Conservation (phyloP, 345 rosid species). For the Tarenaya hassleriana region DNA sequence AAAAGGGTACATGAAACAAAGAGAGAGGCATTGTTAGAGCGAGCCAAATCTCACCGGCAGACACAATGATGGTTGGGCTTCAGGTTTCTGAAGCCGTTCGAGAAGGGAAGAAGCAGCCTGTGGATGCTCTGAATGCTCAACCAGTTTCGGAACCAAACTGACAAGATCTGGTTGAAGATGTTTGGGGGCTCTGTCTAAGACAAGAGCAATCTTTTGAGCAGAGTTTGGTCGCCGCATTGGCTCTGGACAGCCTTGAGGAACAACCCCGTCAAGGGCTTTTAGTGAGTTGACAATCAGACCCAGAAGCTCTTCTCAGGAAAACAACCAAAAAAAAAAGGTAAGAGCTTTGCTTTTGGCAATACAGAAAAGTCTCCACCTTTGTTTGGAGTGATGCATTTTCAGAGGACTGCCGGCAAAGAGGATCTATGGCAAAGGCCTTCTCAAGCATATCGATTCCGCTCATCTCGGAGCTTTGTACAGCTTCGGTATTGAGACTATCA, state of each 20-base stretch:
- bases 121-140: slow-evolving; percentile 93
- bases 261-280: slow-evolving; percentile 91
- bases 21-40: slow-evolving; percentile 11
- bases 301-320: slow-evolving; percentile 69
- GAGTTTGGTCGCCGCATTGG: slow-evolving; percentile 92
- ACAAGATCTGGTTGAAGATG: slow-evolving; percentile 86
- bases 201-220: slow-evolving; percentile 87
- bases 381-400: slow-evolving; percentile 58
- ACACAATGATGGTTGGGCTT: slow-evolving; percentile 75
- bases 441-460: slow-evolving; percentile 42
- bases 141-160: slow-evolving; percentile 93
- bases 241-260: slow-evolving; percentile 93
- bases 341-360: slow-evolving; percentile 6
- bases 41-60: slow-evolving; percentile 80
- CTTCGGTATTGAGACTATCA: slow-evolving; percentile 53
- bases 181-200: slow-evolving; percentile 90
- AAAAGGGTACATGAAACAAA: slow-evolving; percentile 5
- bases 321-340: not conserved
- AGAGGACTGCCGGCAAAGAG: slow-evolving; percentile 43
- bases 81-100: slow-evolving; percentile 77
- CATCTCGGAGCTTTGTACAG: slow-evolving; percentile 65
- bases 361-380: slow-evolving; percentile 49
- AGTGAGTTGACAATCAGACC: slow-evolving; percentile 94
- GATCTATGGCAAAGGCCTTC: slow-evolving; percentile 51
- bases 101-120: slow-evolving; percentile 86